phyloP scores from a whole-genome alignment of 805 yeast genomes.

The Lipomyces starkeyi region DNA sequence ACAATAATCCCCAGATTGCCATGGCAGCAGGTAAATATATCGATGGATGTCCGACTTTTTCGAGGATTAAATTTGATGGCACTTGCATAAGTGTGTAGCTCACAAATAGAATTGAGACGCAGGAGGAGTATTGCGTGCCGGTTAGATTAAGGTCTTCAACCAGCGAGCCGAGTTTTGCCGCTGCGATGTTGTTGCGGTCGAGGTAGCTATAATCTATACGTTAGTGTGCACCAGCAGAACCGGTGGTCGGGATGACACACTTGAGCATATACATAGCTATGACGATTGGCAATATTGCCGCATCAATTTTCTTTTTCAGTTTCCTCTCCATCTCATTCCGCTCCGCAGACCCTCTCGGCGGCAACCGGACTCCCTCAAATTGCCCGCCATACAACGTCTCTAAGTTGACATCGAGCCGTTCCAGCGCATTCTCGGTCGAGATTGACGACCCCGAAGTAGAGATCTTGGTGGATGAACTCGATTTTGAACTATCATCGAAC shows the following conservation, averaged over 20 bases:
- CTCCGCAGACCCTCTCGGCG: constrained; percentile 50
- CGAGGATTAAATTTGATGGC: constrained; percentile 56
- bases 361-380: constrained; percentile 39
- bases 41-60: constrained; percentile 57
- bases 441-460: not conserved
- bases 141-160: constrained; percentile 51
- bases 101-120: constrained; percentile 57
- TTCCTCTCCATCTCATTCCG: constrained; percentile 52
- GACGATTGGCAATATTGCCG: constrained; percentile 57
- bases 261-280: constrained; percentile 59
- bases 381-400: constrained; percentile 17
- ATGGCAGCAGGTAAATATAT: constrained; percentile 56
- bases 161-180: constrained; percentile 55
- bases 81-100: constrained; percentile 58
- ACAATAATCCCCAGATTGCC: constrained; percentile 55
- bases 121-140: constrained; percentile 53
- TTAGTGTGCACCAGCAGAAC: not conserved
- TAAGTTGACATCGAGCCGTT: not conserved
- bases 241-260: constrained; percentile 9
- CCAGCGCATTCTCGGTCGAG: not conserved
- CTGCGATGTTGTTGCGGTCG: constrained; percentile 56
- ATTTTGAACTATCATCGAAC: not conserved
- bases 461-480: not conserved
- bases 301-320: constrained; percentile 57
- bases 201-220: constrained; percentile 44